A percentile compares a stretch with the other conserved stretches of the same genome.
Conservation (phyloP, 83 land plant genomes). For the Diphasiastrum complanatum region DNA sequence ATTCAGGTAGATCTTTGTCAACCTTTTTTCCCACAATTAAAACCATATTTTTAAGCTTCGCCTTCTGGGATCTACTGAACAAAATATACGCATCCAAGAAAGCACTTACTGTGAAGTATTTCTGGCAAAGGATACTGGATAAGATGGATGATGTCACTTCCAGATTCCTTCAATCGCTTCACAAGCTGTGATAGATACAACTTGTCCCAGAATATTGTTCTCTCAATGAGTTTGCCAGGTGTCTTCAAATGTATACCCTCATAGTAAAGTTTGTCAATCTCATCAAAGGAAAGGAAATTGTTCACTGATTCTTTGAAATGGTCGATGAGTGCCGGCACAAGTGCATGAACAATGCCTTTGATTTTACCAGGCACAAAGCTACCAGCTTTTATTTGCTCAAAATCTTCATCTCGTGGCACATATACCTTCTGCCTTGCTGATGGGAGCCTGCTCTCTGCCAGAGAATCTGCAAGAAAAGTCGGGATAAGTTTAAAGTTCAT, state of each 20-base stretch:
- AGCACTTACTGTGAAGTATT: background rate
- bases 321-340: conserved; percentile 58
- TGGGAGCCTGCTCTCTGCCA: background rate
- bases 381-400: conserved; percentile 72
- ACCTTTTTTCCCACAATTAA: too few species aligned
- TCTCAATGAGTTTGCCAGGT: background rate
- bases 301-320: conserved; percentile 50
- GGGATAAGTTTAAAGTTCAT: too few species aligned
- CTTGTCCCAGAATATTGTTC: background rate
- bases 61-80: too few species aligned
- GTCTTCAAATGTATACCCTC: conserved; percentile 44
- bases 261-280: conserved; percentile 72
- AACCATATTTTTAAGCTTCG: too few species aligned
- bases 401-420: conserved; percentile 92
- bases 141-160: too few species aligned
- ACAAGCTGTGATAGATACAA: background rate
- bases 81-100: background rate
- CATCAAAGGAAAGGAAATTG: conserved; percentile 61
- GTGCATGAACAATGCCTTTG: conserved; percentile 65
- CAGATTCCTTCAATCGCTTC: too few species aligned
- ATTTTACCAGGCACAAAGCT: conserved; percentile 62
- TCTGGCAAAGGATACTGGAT: background rate
- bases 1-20: too few species aligned
- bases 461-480: background rate
- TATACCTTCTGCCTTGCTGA: conserved; percentile 24